Conservation (phyloP, 106 monocot species). For the Dioscorea zingiberensis region DNA sequence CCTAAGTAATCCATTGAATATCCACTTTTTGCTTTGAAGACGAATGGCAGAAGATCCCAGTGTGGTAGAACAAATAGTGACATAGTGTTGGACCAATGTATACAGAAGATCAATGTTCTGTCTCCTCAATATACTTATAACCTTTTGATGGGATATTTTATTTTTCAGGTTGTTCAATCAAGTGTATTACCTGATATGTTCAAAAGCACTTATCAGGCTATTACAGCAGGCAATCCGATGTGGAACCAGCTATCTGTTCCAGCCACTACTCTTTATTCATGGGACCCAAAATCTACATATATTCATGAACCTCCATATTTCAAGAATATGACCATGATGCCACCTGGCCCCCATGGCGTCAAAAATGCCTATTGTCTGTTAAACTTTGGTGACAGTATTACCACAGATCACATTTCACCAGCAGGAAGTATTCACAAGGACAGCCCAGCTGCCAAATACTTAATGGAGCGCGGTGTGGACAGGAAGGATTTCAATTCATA, state of each 20-base stretch:
- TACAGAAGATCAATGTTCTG: too few species aligned
- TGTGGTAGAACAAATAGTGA: too few species aligned
- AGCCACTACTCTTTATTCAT: slow-evolving; percentile 46
- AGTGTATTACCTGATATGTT: slow-evolving; percentile 83
- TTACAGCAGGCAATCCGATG: slow-evolving; percentile 75
- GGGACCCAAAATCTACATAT: slow-evolving; percentile 71
- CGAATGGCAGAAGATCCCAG: too few species aligned
- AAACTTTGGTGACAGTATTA: slow-evolving; percentile 75
- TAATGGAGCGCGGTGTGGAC: slow-evolving; percentile 66
- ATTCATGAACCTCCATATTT: slow-evolving; percentile 82
- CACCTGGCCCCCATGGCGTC: slow-evolving; percentile 59
- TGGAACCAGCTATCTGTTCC: slow-evolving; percentile 71
- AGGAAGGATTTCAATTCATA: slow-evolving; percentile 78
- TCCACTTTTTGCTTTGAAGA: too few species aligned
- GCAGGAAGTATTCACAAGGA: slow-evolving; percentile 77
- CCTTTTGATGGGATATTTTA: slow-evolving; percentile 1
- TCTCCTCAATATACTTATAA: not conserved
- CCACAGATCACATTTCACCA: slow-evolving; percentile 79
- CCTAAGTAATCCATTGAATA: too few species aligned
- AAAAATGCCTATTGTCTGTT: slow-evolving; percentile 69
- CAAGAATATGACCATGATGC: slow-evolving; percentile 69
- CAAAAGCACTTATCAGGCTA: slow-evolving; percentile 66
- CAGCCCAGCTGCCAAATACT: slow-evolving; percentile 78
- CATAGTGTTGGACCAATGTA: too few species aligned
- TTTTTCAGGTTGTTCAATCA: slow-evolving; percentile 50